Percentiles rank a stretch among this genome's conserved stretches.
phyloP scores from a whole-genome alignment of 495 filamentous ascomycete genomes.

The Glonium stellatum region DNA sequence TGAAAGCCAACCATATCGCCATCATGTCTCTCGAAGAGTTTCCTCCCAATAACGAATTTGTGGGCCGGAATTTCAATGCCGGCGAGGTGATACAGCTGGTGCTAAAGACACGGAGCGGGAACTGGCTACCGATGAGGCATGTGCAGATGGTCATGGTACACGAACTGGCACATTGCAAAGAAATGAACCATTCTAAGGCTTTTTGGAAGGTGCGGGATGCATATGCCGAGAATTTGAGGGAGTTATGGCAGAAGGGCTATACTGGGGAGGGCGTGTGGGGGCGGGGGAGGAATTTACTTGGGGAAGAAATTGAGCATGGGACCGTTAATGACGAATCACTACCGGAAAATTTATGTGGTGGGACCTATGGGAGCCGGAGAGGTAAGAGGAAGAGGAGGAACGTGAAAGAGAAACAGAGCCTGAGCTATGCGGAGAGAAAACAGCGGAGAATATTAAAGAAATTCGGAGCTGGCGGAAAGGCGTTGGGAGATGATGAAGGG shows the following conservation, averaged over 20 bases:
- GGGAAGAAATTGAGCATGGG: slow-evolving; percentile 45
- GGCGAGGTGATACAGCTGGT: slow-evolving; percentile 80
- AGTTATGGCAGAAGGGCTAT: slow-evolving; percentile 57
- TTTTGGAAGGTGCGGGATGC: slow-evolving; percentile 69
- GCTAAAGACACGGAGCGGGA: slow-evolving; percentile 51
- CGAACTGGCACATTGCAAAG: slow-evolving; percentile 66
- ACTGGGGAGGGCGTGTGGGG: slow-evolving; percentile 77
- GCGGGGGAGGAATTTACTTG: slow-evolving; percentile 51
- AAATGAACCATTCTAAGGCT: slow-evolving; percentile 70
- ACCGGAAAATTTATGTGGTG: slow-evolving; percentile 62
- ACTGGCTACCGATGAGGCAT: slow-evolving; percentile 67
- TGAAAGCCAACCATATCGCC: slow-evolving; percentile 59
- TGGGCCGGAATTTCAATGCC: slow-evolving; percentile 75
- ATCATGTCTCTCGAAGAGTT: slow-evolving; percentile 74
- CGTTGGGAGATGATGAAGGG: slow-evolving; percentile 59
- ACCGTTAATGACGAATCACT: slow-evolving; percentile 47
- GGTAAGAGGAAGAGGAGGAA: slow-evolving; percentile 32
- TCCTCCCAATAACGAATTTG: slow-evolving; percentile 64
- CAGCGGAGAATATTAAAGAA: slow-evolving; percentile 63
- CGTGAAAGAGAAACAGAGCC: slow-evolving; percentile 39
- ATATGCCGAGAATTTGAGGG: slow-evolving; percentile 58
- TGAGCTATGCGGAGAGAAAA: slow-evolving; percentile 55
- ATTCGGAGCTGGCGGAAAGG: slow-evolving; percentile 61
- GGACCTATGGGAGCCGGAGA: slow-evolving; percentile 55
- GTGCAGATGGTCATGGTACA: slow-evolving; percentile 88